Conservation (phyloP, 768 basidiomycete genomes). For the Leccinum sublutescens region DNA sequence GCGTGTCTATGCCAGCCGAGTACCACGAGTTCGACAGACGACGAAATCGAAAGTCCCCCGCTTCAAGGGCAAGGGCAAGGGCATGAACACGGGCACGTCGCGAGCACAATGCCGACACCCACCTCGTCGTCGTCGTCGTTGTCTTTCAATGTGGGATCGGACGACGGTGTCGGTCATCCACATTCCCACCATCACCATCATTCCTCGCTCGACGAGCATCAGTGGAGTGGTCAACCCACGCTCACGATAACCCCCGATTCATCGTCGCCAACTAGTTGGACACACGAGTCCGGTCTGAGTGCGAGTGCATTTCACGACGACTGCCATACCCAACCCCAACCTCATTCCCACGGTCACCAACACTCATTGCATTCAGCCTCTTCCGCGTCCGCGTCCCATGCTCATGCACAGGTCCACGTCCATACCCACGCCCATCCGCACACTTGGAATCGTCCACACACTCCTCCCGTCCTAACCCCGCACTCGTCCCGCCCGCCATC, state of each 20-base stretch:
- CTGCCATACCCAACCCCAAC: background rate
- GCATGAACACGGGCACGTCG: background rate
- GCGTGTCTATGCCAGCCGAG: constrained; percentile 45
- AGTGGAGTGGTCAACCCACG: background rate
- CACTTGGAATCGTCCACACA: background rate
- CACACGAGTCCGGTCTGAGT: background rate
- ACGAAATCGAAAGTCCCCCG: background rate
- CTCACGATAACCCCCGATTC: background rate
- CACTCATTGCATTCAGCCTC: background rate
- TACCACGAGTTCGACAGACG: background rate
- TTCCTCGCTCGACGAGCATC: background rate
- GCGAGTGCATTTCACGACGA: background rate
- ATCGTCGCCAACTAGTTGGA: background rate
- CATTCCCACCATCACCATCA: background rate
- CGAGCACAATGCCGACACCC: constrained; percentile 17
- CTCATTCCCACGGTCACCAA: background rate
- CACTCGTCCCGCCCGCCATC: constrained; percentile 19
- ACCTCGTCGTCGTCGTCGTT: constrained; percentile 22
- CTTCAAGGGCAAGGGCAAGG: background rate
- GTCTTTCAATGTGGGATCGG: constrained; percentile 24
- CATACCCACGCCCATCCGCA: background rate
- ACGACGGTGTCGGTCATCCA: too few relatives aligned
- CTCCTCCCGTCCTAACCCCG: background rate
- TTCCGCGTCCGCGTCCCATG: background rate
- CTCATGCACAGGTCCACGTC: background rate